Percentiles rank a stretch among this genome's conserved stretches.
Evolutionary conservation across 169 alveolate species (phyloP).

Genomic region (Perkinsus chesapeaki): DNA sequence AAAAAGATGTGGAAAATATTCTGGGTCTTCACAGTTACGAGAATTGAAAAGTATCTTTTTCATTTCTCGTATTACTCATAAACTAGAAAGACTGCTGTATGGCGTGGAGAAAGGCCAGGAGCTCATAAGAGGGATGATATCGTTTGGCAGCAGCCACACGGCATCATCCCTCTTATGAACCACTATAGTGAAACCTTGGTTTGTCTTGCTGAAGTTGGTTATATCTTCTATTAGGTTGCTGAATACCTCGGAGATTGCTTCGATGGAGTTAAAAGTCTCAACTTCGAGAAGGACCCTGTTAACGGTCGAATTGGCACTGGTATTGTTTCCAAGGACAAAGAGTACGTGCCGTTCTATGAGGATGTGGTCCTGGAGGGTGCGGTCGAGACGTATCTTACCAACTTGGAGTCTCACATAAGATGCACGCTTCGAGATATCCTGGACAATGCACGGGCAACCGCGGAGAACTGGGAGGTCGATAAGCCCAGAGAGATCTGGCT

Average conservation of each 20-base stretch:
- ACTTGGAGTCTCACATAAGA: conserved; percentile 76
- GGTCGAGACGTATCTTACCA: conserved; percentile 76
- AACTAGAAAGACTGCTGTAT: too few relatives aligned
- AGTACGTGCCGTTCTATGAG: conserved; percentile 71
- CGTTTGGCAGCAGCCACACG: too few relatives aligned
- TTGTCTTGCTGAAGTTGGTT: too few relatives aligned
- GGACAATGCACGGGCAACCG: conserved; percentile 69
- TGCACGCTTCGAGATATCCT: conserved; percentile 66
- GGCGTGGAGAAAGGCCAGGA: too few relatives aligned
- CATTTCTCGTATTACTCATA: too few relatives aligned
- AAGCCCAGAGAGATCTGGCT: conserved; percentile 80
- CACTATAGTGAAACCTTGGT: too few relatives aligned
- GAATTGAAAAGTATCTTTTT: too few relatives aligned
- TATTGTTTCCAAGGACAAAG: conserved; percentile 75
- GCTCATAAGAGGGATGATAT: too few relatives aligned
- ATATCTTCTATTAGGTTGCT: conserved; percentile 43
- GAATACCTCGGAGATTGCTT: conserved; percentile 85
- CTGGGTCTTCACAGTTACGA: too few relatives aligned
- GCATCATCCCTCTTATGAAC: too few relatives aligned
- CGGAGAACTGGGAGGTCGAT: conserved; percentile 79
- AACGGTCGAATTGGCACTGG: conserved; percentile 49
- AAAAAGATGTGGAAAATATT: too few relatives aligned
- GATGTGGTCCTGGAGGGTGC: conserved; percentile 70
- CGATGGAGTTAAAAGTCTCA: conserved; percentile 76
- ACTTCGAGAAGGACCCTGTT: conserved; percentile 55